A percentile compares a stretch with the other conserved stretches of the same genome.
Evolutionary conservation across 805 yeast genomes (phyloP).

Genomic region (Zygoascus tannicola): DNA sequence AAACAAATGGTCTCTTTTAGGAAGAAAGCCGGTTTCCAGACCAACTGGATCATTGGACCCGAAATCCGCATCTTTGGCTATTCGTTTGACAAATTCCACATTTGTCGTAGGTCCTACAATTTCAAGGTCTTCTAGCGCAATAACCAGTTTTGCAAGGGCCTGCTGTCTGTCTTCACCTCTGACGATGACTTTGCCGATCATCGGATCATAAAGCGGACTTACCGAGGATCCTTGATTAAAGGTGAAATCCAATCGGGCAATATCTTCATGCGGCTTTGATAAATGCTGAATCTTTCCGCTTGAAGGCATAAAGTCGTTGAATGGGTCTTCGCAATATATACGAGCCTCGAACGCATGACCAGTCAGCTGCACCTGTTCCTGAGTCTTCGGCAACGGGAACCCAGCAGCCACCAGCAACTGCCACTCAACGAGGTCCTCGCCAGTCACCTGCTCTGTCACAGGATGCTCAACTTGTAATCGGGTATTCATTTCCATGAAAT

Average conservation of each 20-base stretch:
- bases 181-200: slow-evolving; percentile 28
- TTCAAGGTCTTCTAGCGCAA: slow-evolving; percentile 24
- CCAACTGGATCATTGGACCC: slow-evolving; percentile 23
- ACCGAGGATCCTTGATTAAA: slow-evolving; percentile 22
- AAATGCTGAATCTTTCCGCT: slow-evolving; percentile 24
- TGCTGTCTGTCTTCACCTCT: slow-evolving; percentile 21
- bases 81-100: slow-evolving; percentile 25
- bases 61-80: slow-evolving; percentile 20
- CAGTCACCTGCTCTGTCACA: slow-evolving; percentile 47
- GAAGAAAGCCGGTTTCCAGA: slow-evolving; percentile 27
- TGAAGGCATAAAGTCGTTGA: slow-evolving; percentile 24
- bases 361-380: slow-evolving; percentile 21
- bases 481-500: slow-evolving; percentile 50
- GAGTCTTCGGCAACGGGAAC: slow-evolving; percentile 25
- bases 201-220: slow-evolving; percentile 26
- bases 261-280: slow-evolving; percentile 19
- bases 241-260: slow-evolving; percentile 25
- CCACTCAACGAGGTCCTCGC: slow-evolving; percentile 49
- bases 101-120: slow-evolving; percentile 28
- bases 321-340: slow-evolving; percentile 29
- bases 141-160: slow-evolving; percentile 22
- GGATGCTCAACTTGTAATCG: slow-evolving; percentile 52
- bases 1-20: slow-evolving; percentile 20
- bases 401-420: slow-evolving; percentile 28
- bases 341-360: slow-evolving; percentile 29